Percentiles rank a stretch among this genome's conserved stretches.
These are phyloP conservation scores for Rhododendron mucronatum DNA, from an alignment of 148 eudicot species.

Conservation along the genomic window DNA sequence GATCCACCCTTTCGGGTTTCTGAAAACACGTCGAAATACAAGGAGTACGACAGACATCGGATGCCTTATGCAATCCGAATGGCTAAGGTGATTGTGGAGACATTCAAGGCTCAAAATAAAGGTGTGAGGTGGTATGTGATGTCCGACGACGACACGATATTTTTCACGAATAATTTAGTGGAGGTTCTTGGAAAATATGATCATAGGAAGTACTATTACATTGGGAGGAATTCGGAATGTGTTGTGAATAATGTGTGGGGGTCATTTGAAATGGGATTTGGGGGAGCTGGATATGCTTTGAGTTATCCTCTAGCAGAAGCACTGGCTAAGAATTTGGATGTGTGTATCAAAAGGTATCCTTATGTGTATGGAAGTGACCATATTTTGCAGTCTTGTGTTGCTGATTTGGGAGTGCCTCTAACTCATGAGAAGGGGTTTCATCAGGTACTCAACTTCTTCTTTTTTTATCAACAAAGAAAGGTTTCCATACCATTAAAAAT, in stretches of 20 bases:
- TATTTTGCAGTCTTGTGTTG: slow-evolving; percentile 52
- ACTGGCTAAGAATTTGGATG: slow-evolving; percentile 50
- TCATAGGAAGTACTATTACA: slow-evolving; percentile 46
- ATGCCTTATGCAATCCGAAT: slow-evolving; percentile 35
- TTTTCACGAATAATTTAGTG: slow-evolving; percentile 48
- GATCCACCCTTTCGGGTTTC: slow-evolving; percentile 43
- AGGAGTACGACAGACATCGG: slow-evolving; percentile 30
- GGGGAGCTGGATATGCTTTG: slow-evolving; percentile 75
- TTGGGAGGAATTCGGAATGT: slow-evolving; percentile 59
- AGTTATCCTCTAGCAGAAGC: slow-evolving; percentile 68
- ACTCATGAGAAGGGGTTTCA: slow-evolving; percentile 73
- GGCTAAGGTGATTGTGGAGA: slow-evolving; percentile 37
- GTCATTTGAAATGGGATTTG: slow-evolving; percentile 61
- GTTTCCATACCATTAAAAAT: too few relatives aligned
- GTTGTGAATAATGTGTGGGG: slow-evolving; percentile 24
- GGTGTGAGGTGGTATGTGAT: slow-evolving; percentile 58
- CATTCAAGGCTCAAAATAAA: slow-evolving; percentile 30
- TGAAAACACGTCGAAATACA: slow-evolving; percentile 32
- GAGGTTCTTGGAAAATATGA: slow-evolving; percentile 49
- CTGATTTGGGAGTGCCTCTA: slow-evolving; percentile 71
- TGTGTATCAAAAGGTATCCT: slow-evolving; percentile 59
- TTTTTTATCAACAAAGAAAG: too few relatives aligned
- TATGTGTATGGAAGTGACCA: slow-evolving; percentile 53
- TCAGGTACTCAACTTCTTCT: slow-evolving; percentile 44
- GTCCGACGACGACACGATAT: slow-evolving; percentile 56